Conservation (phyloP, 2,329 filamentous ascomycete genomes). For the Graphium sp. region DNA sequence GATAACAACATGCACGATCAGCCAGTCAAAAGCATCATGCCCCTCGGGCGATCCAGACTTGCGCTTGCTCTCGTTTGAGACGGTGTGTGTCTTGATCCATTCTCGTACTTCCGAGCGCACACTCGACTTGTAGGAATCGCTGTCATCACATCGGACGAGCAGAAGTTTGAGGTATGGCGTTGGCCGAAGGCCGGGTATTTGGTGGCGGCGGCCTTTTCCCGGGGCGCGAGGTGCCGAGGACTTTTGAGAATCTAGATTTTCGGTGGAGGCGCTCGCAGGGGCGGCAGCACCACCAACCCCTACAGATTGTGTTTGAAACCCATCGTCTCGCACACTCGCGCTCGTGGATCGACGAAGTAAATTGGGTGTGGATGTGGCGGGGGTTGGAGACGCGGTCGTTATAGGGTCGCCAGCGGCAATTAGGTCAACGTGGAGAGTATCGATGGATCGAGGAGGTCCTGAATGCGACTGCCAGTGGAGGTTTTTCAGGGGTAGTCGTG, state of each 20-base stretch:
- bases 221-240: constrained; percentile 6
- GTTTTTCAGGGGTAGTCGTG: constrained; percentile 72
- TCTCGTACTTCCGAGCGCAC: constrained; percentile 68
- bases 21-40: constrained; percentile 92
- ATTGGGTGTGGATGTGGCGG: constrained; percentile 15
- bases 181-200: constrained; percentile 83
- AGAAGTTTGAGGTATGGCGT: constrained; percentile 90
- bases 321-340: constrained; percentile 29
- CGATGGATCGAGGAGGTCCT: constrained; percentile 81
- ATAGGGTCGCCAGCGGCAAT: constrained; percentile 36
- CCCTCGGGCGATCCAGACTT: constrained; percentile 60
- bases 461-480: constrained; percentile 95
- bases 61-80: constrained; percentile 38
- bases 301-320: constrained; percentile 40
- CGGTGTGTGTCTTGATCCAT: constrained; percentile 69
- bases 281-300: constrained; percentile 17
- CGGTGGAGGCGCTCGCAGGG: constrained; percentile 16
- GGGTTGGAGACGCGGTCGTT: constrained; percentile 20
- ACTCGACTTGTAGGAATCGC: constrained; percentile 75
- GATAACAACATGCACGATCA: constrained; percentile 82
- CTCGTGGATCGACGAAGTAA: constrained; percentile 14
- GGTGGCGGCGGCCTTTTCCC: constrained; percentile 56
- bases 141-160: constrained; percentile 85
- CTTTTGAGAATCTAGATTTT: constrained; percentile 16
- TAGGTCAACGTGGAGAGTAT: constrained; percentile 80